Evolutionary conservation across 176 grass and related monocot genomes (phyloP), one percentile per base, ranked within the genome.

Genomic region (Cenchrus americanus): DNA sequence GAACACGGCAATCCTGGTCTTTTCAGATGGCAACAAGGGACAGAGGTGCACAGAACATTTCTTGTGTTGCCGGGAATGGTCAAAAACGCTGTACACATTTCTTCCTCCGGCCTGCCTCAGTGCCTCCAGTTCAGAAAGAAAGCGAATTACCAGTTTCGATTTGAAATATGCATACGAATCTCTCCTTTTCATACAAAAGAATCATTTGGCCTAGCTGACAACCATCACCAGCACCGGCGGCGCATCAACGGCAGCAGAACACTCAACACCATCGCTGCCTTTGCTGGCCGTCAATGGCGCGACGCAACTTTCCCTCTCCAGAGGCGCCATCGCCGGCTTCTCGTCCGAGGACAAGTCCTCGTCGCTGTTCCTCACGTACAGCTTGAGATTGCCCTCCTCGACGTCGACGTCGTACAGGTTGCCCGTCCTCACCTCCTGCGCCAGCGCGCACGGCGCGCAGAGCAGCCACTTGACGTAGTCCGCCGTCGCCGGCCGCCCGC

Each of bases 341-440:
- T 14, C 69, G 64, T 34, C 66, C 30, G 0, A 0, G 52, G 10
- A 10, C 65, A 30, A 55, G 15, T 52, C 78, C 27, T 66, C 75
- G 15, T 37, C 34, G 34, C 34, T 37, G 34, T 4, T 37, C 34
- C 34, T 37, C 34, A 37, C 34, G 34, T 37, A 37, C 34, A 37
- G 34, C 34, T 37, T 37, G 34, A 37, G 17, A 14, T 7, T 60
- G 15, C 73, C 84, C 5, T 73, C 82, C 83, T 92, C 90, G 4
- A 86, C 43, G 32, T 92, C 83, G 27, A 88, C 32, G 24, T 90
- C 80, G 23, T 91, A 91, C 2, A 94, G 30, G 69, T 90, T 94
- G 11, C 12, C 87, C 24, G 90, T 94, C 76, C 93, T 80, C 62
- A 94, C 87, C 81, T 94, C 92, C 75, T 94, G 89, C 62, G 89